Evolutionary conservation across 1,139 yeast species (phyloP), one percentile per base, ranked within the genome.

Genomic region (Geotrichum armillariae): DNA sequence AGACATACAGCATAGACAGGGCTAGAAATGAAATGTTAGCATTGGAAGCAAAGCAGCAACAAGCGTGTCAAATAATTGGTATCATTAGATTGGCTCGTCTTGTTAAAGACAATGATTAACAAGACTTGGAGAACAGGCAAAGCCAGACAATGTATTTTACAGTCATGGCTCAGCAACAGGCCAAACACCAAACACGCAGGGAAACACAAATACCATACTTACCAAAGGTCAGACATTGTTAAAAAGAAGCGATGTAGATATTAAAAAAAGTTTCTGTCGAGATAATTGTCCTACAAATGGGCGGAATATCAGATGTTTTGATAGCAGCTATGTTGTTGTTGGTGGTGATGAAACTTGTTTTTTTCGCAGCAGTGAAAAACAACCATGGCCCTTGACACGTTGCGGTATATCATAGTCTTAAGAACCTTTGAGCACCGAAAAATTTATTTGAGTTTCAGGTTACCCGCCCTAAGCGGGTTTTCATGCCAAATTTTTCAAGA

Each of bases 1-100:
- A 12, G 23, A 20, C 75, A 33, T 72, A 72, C 76, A 68, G 89
- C 88, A 68, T 83, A 83, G 72, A 83, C 88, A 66, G 89, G 89
- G 71, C 88, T 82, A 67, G n/a, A 11, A 31, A 43, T 12, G 36
- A 22, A 4, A 14, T 22, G 47, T 47, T 42, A 47, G 47, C 21
- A 22, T 14, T n/a, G n/a, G n/a, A n/a, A n/a, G n/a, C n/a, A n/a
- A n/a, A n/a, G n/a, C n/a, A n/a, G n/a, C n/a, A n/a, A n/a, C n/a
- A n/a, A n/a, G n/a, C n/a, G n/a, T n/a, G n/a, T n/a, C n/a, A n/a
- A n/a, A n/a, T n/a, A n/a, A n/a, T n/a, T n/a, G n/a, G n/a, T n/a
- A n/a, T n/a, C n/a, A n/a, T n/a, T n/a, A n/a, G n/a, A n/a, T n/a
- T n/a, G n/a, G n/a, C n/a, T n/a, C n/a, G n/a, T n/a, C n/a, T n/a